Evolutionary conservation across 2,329 filamentous ascomycete genomes (phyloP).

Genomic region (Endocalyx cinctus): DNA sequence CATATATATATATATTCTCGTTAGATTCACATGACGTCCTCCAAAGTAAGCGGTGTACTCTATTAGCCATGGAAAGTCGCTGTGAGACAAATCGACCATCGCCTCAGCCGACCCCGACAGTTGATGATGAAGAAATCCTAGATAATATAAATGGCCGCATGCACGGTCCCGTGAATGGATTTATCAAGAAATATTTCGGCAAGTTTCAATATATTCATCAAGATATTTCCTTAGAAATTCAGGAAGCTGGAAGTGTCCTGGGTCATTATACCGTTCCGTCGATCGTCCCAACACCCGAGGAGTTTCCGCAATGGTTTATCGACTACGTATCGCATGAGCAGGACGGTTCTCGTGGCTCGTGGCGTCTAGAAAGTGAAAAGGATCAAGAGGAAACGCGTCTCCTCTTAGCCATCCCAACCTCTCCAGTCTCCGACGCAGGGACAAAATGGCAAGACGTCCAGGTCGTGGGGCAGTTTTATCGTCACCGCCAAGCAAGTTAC

Average conservation of each 20-base stretch:
- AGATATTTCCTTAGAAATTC: slow-evolving; percentile 9
- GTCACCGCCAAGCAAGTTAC: slow-evolving; percentile 7
- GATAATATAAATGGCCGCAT: slow-evolving; percentile 16
- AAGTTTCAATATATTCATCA: slow-evolving; percentile 10
- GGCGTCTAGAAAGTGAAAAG: slow-evolving; percentile 9
- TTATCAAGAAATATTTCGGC: slow-evolving; percentile 17
- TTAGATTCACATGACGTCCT: no score
- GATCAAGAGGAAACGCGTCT: slow-evolving; percentile 8
- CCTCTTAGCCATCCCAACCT: slow-evolving; percentile 10
- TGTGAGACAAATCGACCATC: slow-evolving; percentile 2
- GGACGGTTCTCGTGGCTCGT: slow-evolving; percentile 13
- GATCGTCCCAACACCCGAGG: slow-evolving; percentile 9
- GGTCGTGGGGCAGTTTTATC: slow-evolving; percentile 16
- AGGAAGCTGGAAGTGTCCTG: slow-evolving; percentile 5
- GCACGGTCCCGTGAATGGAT: slow-evolving; percentile 18
- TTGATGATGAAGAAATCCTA: slow-evolving; percentile 15
- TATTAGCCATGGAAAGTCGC: slow-evolving; percentile 6
- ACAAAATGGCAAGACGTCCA: slow-evolving; percentile 15
- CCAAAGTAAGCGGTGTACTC: background rate
- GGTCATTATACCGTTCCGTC: slow-evolving; percentile 7
- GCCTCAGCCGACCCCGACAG: slow-evolving; percentile 2
- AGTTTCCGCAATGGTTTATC: slow-evolving; percentile 15
- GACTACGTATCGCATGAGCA: slow-evolving; percentile 8
- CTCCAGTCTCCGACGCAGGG: slow-evolving; percentile 2
- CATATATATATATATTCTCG: no score